These are phyloP conservation scores for Avena insularis DNA, from an alignment of 176 grass and related monocot species.

Conservation along the genomic window DNA sequence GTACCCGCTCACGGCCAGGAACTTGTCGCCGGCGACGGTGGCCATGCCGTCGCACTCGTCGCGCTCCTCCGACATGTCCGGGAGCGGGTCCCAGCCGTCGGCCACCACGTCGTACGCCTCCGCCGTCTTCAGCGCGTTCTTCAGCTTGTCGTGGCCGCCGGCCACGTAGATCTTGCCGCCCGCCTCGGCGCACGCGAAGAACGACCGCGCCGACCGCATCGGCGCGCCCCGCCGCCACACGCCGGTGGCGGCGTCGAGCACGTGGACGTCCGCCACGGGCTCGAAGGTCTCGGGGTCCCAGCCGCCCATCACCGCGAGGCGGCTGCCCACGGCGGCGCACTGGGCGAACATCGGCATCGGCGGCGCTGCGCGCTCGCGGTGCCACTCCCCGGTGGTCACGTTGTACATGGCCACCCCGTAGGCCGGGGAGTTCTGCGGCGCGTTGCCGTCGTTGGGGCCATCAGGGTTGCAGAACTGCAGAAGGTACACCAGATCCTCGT, in stretches of 20 bases:
- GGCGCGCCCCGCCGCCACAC: conserved; percentile 47
- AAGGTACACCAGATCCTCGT: conserved; percentile 49
- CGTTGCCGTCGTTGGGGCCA: conserved; percentile 10
- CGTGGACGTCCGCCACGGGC: conserved; percentile 68
- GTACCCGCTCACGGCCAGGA: conserved; percentile 74
- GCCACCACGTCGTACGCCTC: conserved; percentile 59
- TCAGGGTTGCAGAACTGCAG: conserved; percentile 53
- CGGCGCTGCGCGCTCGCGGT: conserved; percentile 48
- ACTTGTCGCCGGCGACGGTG: conserved; percentile 50
- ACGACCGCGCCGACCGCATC: conserved; percentile 45
- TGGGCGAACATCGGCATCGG: conserved; percentile 66
- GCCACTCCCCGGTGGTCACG: conserved; percentile 63
- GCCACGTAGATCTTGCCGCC: conserved; percentile 64
- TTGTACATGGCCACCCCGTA: conserved; percentile 71
- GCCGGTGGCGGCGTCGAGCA: conserved; percentile 68
- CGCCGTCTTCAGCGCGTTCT: conserved; percentile 84
- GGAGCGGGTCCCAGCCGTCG: conserved; percentile 67
- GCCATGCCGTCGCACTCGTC: conserved; percentile 78
- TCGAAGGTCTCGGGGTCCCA: conserved; percentile 78
- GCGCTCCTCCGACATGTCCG: conserved; percentile 80
- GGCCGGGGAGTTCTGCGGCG: background rate
- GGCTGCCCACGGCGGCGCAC: conserved; percentile 53
- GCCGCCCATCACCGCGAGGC: conserved; percentile 67
- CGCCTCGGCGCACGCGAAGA: conserved; percentile 77
- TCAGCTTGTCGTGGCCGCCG: conserved; percentile 77